These are phyloP conservation scores for Daldinia sp. DNA, from an alignment of 2,329 filamentous ascomycete genomes.

Conservation along the genomic window DNA sequence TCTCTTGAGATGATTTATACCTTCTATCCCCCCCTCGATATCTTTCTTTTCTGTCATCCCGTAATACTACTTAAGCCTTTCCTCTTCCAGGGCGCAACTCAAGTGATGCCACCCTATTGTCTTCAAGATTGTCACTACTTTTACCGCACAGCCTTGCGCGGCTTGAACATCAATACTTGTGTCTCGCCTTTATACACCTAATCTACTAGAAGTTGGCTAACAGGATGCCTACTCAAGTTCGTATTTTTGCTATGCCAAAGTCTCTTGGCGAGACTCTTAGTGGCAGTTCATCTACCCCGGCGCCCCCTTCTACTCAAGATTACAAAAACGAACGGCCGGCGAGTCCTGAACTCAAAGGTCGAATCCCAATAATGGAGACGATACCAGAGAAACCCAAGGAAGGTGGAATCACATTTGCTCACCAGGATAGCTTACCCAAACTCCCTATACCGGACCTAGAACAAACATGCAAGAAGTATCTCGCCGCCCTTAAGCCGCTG, in stretches of 20 bases:
- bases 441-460: conserved; percentile 93
- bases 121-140: conserved; percentile 93
- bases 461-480: conserved; percentile 80
- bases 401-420: conserved; percentile 86
- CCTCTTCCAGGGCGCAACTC: conserved; percentile 44
- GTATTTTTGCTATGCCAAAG: conserved; percentile 77
- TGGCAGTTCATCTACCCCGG: conserved; percentile 54
- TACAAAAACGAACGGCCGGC: conserved; percentile 40
- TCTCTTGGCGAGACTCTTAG: conserved; percentile 79
- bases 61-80: conserved; percentile 29
- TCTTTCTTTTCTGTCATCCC: conserved; percentile 19
- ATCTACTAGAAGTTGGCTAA: conserved; percentile 59
- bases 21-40: conserved; percentile 31
- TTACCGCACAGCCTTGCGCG: conserved; percentile 88
- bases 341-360: conserved; percentile 51
- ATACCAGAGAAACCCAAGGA: conserved; percentile 64
- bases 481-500: conserved; percentile 82
- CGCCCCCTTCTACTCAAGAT: conserved; percentile 58
- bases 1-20: conserved; percentile 39
- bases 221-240: conserved; percentile 73
- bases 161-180: conserved; percentile 82
- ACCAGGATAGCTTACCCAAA: conserved; percentile 89
- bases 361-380: conserved; percentile 49
- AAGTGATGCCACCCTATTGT: conserved; percentile 82
- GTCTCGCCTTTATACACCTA: conserved; percentile 82